Base-by-base conservation (phyloP, 225 moss, liverwort and hornwort genomes). In the Sphagnum contortum region DNA sequence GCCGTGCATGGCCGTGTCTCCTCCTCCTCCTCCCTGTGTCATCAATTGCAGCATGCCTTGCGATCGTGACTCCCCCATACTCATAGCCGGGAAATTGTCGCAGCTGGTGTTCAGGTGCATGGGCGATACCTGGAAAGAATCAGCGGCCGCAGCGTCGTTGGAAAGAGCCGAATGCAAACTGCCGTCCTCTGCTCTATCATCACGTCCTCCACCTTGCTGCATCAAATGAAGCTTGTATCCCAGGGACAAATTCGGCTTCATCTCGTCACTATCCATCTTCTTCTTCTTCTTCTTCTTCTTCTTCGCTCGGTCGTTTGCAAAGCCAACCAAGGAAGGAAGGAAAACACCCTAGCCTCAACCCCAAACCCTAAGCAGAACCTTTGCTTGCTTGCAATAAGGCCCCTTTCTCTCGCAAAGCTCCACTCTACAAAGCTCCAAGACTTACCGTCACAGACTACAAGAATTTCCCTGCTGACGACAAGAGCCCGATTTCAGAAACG, bases 1-100 rank as follows among this genome's bases (percentile, higher is more conserved):
- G 45, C 67, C 71, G 67, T 83, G 83, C 79, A 79, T 79, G 76
- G 79, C 83, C 83, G 76, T 79, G 79, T 83, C 83, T 74, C 68
- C 76, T 79, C 79, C 73, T 6, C 63, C 12, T 72, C 74, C 10
- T 9, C 9, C 45, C 13, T 63, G 57, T 12, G 3, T 12, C 57
- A 57, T 44, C 12, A 8, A 13, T 58, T 44, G 12, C 13, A 58
- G 0, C 44, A 5, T 57, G 4, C 58, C 58, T 58, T 44, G 58
- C 56, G 56, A 57, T 29, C 29, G 29, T 29, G 1, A 29, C 29
- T 29, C 29, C n/a, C n/a, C 56, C 56, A 57, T 57, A 58, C 13
- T 58, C 58, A 13, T 44, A 58, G 44, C 58, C 14, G 44, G 5
- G 6, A 58, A 44, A 58, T 44, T 58, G 14, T 58, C 58, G 7